Conservation (phyloP, 305 asterid species). For the Solanum hybrid region DNA sequence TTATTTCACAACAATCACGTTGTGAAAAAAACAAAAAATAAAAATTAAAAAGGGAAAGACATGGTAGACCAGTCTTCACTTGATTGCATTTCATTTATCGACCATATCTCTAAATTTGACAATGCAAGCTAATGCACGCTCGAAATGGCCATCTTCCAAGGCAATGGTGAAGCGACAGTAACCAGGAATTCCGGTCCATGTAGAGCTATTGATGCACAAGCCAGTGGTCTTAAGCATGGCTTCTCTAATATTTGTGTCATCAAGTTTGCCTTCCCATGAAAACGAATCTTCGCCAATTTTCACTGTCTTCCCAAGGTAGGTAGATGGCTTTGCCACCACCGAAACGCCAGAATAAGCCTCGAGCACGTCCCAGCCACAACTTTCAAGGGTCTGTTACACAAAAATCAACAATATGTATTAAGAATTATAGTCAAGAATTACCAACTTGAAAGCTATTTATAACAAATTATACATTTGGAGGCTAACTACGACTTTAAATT, state of each 20-base stretch:
- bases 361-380: slow-evolving; percentile 80
- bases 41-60: not conserved
- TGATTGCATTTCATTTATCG: slow-evolving; percentile 11
- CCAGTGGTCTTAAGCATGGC: slow-evolving; percentile 69
- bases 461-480: not conserved
- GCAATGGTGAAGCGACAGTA: slow-evolving; percentile 86
- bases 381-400: slow-evolving; percentile 49
- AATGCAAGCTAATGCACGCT: slow-evolving; percentile 70
- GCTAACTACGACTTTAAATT: not conserved
- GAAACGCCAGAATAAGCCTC: slow-evolving; percentile 79
- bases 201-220: slow-evolving; percentile 81
- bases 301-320: slow-evolving; percentile 60
- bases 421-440: not conserved
- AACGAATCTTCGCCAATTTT: slow-evolving; percentile 20
- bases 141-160: slow-evolving; percentile 62
- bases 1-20: slow-evolving; percentile 40
- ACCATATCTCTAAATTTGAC: slow-evolving; percentile 46
- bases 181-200: slow-evolving; percentile 90
- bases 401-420: not conserved
- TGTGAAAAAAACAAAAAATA: slow-evolving; percentile 13
- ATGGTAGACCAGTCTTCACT: not conserved
- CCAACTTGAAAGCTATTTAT: not conserved
- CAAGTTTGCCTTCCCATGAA: slow-evolving; percentile 38
- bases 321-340: slow-evolving; percentile 68
- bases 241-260: slow-evolving; percentile 72